Conservation (phyloP, 75 land plant genomes). For the Sequoiadendron giganteum region DNA sequence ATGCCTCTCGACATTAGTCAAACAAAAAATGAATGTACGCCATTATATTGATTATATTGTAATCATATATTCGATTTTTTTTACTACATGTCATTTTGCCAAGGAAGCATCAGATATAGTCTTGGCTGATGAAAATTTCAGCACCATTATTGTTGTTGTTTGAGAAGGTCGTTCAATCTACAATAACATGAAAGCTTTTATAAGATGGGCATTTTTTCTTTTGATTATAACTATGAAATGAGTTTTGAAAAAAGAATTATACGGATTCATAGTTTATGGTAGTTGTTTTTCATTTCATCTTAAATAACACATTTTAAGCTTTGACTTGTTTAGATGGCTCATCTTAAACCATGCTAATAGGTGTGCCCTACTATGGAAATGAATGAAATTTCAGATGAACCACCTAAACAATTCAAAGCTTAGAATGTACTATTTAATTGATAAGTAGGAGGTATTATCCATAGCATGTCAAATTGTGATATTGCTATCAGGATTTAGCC, state of each 20-base stretch:
- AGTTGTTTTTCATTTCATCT: neutral
- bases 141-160: constrained; percentile 84
- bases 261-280: neutral
- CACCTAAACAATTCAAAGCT: too few species aligned
- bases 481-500: too few species aligned
- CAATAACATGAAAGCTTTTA: constrained; percentile 93
- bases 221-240: neutral
- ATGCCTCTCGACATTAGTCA: too few species aligned
- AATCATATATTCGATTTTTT: neutral
- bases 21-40: neutral
- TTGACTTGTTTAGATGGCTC: too few species aligned
- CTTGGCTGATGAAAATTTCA: constrained; percentile 90
- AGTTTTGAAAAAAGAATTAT: neutral
- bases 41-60: neutral
- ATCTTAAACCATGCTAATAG: too few species aligned
- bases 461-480: too few species aligned
- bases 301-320: too few species aligned
- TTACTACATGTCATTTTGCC: constrained; percentile 40
- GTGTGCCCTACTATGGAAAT: too few species aligned
- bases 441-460: too few species aligned
- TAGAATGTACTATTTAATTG: too few species aligned
- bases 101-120: constrained; percentile 96
- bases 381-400: too few species aligned
- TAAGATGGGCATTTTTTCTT: constrained; percentile 44
- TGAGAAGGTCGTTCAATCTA: constrained; percentile 91